Conservation (phyloP, 2,329 filamentous ascomycete genomes). For the Neoarthrinium moseri region DNA sequence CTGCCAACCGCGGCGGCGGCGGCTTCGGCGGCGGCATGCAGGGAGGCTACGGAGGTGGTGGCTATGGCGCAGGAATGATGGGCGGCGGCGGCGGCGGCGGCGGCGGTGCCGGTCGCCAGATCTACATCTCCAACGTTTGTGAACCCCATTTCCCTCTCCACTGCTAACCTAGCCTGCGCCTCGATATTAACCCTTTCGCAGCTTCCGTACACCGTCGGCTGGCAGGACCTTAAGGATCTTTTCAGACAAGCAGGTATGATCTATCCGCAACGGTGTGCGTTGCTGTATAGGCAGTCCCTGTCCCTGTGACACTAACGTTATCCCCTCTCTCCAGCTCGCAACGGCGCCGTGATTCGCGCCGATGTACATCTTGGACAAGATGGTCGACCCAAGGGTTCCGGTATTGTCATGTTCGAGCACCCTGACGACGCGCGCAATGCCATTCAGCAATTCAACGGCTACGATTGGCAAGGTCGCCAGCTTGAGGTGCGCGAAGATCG, state of each 20-base stretch:
- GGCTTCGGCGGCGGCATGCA: conserved; percentile 51
- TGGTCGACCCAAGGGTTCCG: conserved; percentile 92
- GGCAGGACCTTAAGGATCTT: conserved; percentile 98
- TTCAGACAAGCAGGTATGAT: conserved; percentile 94
- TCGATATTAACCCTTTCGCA: conserved; percentile 40
- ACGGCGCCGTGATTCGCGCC: conserved; percentile 84
- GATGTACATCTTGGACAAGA: conserved; percentile 92
- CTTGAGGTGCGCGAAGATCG: conserved; percentile 96
- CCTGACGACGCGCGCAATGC: conserved; percentile 93
- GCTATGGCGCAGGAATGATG: conserved; percentile 48
- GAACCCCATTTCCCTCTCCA: conserved; percentile 30
- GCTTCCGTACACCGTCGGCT: conserved; percentile 96
- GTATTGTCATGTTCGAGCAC: conserved; percentile 94
- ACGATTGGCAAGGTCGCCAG: conserved; percentile 93
- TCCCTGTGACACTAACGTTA: conserved; percentile 11
- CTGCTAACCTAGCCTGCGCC: conserved; percentile 13
- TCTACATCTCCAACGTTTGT: conserved; percentile 98
- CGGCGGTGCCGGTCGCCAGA: conserved; percentile 73
- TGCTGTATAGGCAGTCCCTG: neutral
- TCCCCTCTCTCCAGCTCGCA: conserved; percentile 42
- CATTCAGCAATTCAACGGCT: conserved; percentile 96
- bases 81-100: conserved; percentile 43
- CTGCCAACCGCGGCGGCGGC: conserved; percentile 53
- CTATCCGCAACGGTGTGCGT: neutral
- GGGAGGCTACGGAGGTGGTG: conserved; percentile 55